phyloP scores from a whole-genome alignment of 202 grass and related monocot genomes.

The Bolboschoenoplectus hybrid region DNA sequence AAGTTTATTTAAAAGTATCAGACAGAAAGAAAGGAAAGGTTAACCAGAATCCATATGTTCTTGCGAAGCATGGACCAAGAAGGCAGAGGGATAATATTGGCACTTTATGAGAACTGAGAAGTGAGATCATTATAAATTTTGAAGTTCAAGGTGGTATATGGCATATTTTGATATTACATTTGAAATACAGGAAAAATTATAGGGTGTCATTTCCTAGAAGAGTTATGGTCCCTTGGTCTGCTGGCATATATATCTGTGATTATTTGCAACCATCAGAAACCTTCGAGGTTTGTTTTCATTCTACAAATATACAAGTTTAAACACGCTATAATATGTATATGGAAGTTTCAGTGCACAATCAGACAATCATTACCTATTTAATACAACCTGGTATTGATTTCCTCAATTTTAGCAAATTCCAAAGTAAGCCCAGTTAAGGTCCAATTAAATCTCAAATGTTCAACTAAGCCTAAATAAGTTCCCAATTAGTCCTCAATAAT shows the following conservation, averaged over 20 bases:
- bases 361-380: neutral
- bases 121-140: neutral
- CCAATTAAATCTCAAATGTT: neutral
- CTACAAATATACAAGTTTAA: constrained; percentile 21
- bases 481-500: neutral
- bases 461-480: neutral
- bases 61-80: neutral
- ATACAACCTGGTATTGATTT: neutral
- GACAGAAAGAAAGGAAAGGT: neutral
- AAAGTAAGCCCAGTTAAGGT: neutral
- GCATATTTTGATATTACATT: constrained; percentile 3
- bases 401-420: neutral
- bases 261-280: constrained; percentile 76
- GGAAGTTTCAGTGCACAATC: neutral
- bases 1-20: neutral
- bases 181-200: constrained; percentile 62
- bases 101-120: neutral
- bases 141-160: neutral
- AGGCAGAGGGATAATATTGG: neutral
- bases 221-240: constrained; percentile 73
- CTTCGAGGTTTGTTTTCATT: constrained; percentile 50
- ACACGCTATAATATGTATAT: constrained; percentile 6
- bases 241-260: constrained; percentile 67
- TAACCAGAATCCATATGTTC: neutral
- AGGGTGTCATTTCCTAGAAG: constrained; percentile 74